These are phyloP conservation scores for Albophoma yamanashiensis DNA, from an alignment of 2,329 filamentous ascomycete species.

Conservation along the genomic window DNA sequence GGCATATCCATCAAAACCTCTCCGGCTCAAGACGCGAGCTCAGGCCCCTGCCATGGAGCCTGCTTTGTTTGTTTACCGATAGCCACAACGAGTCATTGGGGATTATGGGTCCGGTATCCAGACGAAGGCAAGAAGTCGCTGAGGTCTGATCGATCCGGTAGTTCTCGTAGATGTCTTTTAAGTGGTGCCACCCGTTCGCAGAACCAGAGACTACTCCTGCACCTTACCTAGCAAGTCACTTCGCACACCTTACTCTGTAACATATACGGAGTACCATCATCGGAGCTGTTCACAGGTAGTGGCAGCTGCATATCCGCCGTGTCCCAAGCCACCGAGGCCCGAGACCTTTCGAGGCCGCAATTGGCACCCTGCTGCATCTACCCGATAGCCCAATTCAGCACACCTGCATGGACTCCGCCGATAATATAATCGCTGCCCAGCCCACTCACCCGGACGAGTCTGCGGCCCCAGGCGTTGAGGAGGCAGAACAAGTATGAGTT, in stretches of 20 bases:
- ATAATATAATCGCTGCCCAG: conserved; percentile 21
- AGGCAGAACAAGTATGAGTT: conserved; percentile 31
- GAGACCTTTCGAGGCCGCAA: conserved; percentile 4
- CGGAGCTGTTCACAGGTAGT: conserved; percentile 3
- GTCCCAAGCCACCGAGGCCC: conserved; percentile 7
- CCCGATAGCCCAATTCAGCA: conserved; percentile 20
- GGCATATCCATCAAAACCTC: background rate
- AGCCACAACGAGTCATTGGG: background rate
- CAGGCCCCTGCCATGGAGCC: background rate
- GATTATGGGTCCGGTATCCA: background rate
- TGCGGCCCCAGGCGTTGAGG: conserved; percentile 12
- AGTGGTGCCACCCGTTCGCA: conserved; percentile 19
- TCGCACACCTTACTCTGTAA: background rate
- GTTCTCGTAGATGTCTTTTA: conserved; percentile 16
- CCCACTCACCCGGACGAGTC: conserved; percentile 12
- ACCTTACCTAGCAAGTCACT: conserved; percentile 14
- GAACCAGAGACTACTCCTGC: conserved; percentile 19
- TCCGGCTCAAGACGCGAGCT: background rate
- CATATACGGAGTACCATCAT: background rate
- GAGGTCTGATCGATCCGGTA: conserved; percentile 4
- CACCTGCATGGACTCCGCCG: conserved; percentile 19
- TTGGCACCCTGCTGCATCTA: conserved; percentile 17
- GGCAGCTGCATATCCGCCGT: conserved; percentile 4
- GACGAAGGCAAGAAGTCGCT: background rate
- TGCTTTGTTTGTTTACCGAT: background rate